Evolutionary conservation across 208 protist species (phyloP).

Genomic region (Endotrypanum monterogeii): DNA sequence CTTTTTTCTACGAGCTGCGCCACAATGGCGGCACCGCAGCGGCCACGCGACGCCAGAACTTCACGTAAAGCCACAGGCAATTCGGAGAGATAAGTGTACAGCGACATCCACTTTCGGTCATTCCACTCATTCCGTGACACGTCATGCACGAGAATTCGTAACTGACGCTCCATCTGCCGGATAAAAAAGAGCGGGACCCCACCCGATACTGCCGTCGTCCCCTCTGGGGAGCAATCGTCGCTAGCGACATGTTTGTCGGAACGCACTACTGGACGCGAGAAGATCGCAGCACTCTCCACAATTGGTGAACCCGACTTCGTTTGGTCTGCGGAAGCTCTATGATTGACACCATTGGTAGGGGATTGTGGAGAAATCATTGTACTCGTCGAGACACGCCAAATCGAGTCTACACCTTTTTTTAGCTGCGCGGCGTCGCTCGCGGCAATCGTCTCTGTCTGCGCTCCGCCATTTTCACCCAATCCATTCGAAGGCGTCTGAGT

Average conservation of each 20-base stretch:
- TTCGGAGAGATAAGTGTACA: conserved; percentile 51
- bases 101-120: conserved; percentile 37
- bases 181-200: conserved; percentile 36
- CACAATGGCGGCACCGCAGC: conserved; percentile 7
- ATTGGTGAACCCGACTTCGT: conserved; percentile 21
- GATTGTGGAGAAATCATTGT: conserved; percentile 23
- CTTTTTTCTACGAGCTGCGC: conserved; percentile 2
- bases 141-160: conserved; percentile 24
- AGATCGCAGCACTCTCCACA: neutral
- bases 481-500: conserved; percentile 22
- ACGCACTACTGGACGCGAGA: neutral
- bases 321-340: conserved; percentile 5
- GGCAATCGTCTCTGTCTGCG: conserved; percentile 24
- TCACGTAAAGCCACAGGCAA: conserved; percentile 19
- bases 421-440: neutral
- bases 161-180: conserved; percentile 29
- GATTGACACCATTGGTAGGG: conserved; percentile 2
- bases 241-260: conserved; percentile 1
- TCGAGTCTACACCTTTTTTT: neutral
- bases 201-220: neutral
- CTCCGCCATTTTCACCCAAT: conserved; percentile 28
- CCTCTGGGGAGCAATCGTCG: neutral
- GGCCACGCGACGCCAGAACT: conserved; percentile 17
- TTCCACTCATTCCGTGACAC: conserved; percentile 9
- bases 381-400: neutral